Evolutionary conservation across 78 protist genomes (phyloP).

Genomic region (Anaeramoeba ignava): DNA sequence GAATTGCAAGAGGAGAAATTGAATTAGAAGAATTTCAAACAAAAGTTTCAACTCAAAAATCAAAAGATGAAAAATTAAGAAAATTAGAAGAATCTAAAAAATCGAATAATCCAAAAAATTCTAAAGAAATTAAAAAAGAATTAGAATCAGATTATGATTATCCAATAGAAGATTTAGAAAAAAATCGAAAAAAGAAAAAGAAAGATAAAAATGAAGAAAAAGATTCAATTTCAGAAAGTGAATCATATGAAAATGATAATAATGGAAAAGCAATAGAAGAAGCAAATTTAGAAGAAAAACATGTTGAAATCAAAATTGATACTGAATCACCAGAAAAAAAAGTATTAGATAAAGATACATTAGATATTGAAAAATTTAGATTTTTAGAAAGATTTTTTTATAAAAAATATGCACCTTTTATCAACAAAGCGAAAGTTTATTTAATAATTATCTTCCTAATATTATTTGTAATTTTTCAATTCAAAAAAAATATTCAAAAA

Average conservation of each 20-base stretch:
- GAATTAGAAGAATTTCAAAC: not conserved
- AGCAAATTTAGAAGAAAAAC: not conserved
- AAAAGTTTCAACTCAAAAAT: not conserved
- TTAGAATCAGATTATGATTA: too few species aligned
- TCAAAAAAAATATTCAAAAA: too few species aligned
- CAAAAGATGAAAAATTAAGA: not conserved
- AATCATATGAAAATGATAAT: not conserved
- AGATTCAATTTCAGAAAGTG: not conserved
- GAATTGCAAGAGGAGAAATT: not conserved
- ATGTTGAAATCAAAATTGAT: not conserved
- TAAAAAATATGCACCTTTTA: not conserved
- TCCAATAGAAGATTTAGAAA: not conserved
- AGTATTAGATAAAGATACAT: not conserved
- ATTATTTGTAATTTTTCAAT: not conserved
- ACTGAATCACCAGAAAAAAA: not conserved
- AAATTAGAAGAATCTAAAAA: not conserved
- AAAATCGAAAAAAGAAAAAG: not conserved
- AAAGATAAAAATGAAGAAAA: not conserved
- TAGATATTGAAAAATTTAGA: not conserved
- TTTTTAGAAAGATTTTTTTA: not conserved
- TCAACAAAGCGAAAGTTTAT: not conserved
- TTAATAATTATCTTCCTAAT: not conserved
- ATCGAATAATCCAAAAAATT: too few species aligned
- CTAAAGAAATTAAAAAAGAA: too few species aligned
- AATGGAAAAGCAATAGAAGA: not conserved